A percentile compares a stretch with the other conserved stretches of the same genome.
phyloP scores from a whole-genome alignment of 1,284 basidiomycete genomes.

The Fistulinella cinereoalba region DNA sequence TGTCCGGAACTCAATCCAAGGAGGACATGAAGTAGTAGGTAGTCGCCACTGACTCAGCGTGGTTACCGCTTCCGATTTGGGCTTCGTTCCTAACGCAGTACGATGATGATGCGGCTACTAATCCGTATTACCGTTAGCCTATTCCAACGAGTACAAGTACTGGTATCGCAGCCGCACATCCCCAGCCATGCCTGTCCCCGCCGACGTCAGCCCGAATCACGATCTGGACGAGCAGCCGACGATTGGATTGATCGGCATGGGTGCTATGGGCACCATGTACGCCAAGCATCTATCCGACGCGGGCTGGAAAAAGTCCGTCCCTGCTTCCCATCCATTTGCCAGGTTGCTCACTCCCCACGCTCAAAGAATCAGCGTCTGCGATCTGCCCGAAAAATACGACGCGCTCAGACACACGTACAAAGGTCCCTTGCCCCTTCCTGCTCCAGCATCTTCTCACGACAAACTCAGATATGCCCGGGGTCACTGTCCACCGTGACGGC shows the following conservation, averaged over 20 bases:
- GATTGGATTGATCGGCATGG: conserved; percentile 90
- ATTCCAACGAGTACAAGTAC: neutral
- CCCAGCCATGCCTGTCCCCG: conserved; percentile 13
- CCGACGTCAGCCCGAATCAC: conserved; percentile 49
- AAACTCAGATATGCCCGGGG: conserved; percentile 46
- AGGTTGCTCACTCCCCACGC: neutral
- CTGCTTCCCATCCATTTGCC: neutral
- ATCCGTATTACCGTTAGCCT: too few species aligned
- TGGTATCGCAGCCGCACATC: neutral
- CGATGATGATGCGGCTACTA: too few species aligned
- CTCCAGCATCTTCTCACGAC: conserved; percentile 3
- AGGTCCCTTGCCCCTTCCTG: conserved; percentile 39
- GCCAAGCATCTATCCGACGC: conserved; percentile 71
- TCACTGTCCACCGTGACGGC: conserved; percentile 74
- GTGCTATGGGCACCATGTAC: conserved; percentile 95
- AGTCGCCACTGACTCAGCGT: neutral
- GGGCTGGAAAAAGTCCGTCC: conserved; percentile 79
- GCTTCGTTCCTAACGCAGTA: neutral
- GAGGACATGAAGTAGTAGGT: neutral
- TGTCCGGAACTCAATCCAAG: too few species aligned
- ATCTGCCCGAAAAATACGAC: conserved; percentile 77
- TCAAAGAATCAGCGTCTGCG: conserved; percentile 87
- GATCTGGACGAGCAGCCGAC: conserved; percentile 62
- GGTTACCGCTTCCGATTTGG: neutral
- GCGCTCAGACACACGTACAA: conserved; percentile 60